Conservation (phyloP, 106 monocot species). For the Phalaenopsis equestris region DNA sequence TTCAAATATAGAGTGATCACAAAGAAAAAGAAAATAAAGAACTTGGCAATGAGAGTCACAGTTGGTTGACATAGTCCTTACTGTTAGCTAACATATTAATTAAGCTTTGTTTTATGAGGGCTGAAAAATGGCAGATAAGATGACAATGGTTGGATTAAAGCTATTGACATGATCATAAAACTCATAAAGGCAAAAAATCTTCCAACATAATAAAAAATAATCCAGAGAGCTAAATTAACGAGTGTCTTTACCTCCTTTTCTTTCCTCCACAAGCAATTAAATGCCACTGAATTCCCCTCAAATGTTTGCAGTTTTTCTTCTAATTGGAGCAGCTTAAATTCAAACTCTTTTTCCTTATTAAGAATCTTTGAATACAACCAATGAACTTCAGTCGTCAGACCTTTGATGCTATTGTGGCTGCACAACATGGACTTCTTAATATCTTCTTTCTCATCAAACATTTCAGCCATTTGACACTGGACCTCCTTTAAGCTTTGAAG, state of each 20-base stretch:
- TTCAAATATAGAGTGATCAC: neutral
- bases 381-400: constrained; percentile 32
- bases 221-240: neutral
- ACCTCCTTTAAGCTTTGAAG: constrained; percentile 38
- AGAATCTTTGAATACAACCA: constrained; percentile 33
- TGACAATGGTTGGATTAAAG: neutral
- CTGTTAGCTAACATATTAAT: neutral
- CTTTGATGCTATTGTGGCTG: constrained; percentile 30
- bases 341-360: constrained; percentile 41
- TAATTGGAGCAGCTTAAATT: constrained; percentile 27
- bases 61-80: neutral
- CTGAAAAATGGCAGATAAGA: neutral
- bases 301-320: constrained; percentile 27
- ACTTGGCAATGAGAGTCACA: neutral
- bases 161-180: neutral
- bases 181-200: neutral
- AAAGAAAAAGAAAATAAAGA: neutral
- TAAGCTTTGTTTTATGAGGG: neutral
- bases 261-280: constrained; percentile 28
- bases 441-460: constrained; percentile 39
- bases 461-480: constrained; percentile 37
- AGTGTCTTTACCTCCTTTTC: constrained; percentile 47
- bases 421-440: constrained; percentile 27
- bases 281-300: constrained; percentile 25
- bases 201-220: neutral